phyloP scores from a whole-genome alignment of 371 early-diverging fungal species.

The Batrachochytrium dendrobatidis region DNA sequence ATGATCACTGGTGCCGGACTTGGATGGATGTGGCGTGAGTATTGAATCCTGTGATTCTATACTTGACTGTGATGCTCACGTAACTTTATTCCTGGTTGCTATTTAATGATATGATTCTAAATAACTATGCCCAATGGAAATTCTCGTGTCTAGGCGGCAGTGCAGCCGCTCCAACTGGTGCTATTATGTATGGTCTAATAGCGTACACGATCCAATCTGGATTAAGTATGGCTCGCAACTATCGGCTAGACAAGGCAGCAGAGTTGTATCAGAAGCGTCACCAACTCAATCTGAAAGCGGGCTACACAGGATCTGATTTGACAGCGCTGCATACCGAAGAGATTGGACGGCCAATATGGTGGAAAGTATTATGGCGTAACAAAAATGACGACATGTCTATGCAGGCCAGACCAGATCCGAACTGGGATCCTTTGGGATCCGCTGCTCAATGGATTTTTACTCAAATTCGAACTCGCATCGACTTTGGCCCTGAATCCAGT shows the following conservation, averaged over 20 bases:
- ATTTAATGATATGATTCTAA: too few relatives aligned
- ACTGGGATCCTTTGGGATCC: neutral
- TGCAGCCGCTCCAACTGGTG: neutral
- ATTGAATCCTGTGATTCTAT: neutral
- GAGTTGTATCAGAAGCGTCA: neutral
- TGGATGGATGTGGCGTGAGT: constrained; percentile 28
- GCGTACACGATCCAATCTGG: neutral
- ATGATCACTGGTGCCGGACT: constrained; percentile 29
- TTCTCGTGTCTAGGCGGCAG: too few relatives aligned
- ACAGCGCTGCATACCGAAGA: neutral
- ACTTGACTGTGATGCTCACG: too few relatives aligned
- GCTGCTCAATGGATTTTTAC: neutral
- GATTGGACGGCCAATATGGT: neutral
- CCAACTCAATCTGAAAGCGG: neutral
- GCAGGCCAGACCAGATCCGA: neutral
- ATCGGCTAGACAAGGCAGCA: neutral
- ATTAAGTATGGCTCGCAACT: neutral
- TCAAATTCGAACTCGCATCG: neutral
- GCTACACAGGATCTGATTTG: neutral
- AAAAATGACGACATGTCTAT: neutral
- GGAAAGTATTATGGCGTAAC: neutral
- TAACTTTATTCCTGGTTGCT: too few relatives aligned
- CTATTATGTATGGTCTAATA: neutral
- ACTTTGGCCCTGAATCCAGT: neutral
- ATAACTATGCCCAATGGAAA: too few relatives aligned